Evolutionary conservation across 768 basidiomycete genomes (phyloP).

Genomic region (Mycena haematopus): DNA sequence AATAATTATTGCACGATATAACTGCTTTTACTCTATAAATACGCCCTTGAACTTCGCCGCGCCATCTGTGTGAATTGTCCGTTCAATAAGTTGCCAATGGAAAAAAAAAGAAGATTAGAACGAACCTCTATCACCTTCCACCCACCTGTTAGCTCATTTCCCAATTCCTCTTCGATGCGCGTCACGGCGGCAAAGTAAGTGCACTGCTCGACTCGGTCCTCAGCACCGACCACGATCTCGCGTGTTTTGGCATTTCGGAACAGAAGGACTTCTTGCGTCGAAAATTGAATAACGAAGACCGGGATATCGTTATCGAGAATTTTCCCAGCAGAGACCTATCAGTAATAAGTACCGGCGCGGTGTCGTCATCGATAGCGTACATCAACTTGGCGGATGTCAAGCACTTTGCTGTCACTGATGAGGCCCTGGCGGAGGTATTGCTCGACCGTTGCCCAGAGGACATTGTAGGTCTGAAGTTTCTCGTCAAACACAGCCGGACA

Average conservation of each 20-base stretch:
- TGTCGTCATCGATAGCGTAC: slow-evolving; percentile 46
- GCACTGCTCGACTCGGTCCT: slow-evolving; percentile 92
- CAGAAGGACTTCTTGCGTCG: slow-evolving; percentile 91
- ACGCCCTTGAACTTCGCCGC: slow-evolving; percentile 39
- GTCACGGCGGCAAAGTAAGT: slow-evolving; percentile 93
- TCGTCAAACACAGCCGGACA: neutral
- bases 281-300: slow-evolving; percentile 89
- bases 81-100: slow-evolving; percentile 37
- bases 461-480: slow-evolving; percentile 82
- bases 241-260: slow-evolving; percentile 90
- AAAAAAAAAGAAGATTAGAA: slow-evolving; percentile 26
- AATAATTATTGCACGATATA: slow-evolving; percentile 21
- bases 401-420: slow-evolving; percentile 89
- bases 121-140: slow-evolving; percentile 97
- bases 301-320: slow-evolving; percentile 90
- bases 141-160: slow-evolving; percentile 93
- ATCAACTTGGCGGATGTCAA: slow-evolving; percentile 98
- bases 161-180: slow-evolving; percentile 84
- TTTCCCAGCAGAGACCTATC: slow-evolving; percentile 82
- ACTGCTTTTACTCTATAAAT: slow-evolving; percentile 34
- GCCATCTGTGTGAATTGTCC: slow-evolving; percentile 33
- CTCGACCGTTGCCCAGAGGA: slow-evolving; percentile 98
- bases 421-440: slow-evolving; percentile 91
- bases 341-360: neutral
- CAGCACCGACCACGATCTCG: slow-evolving; percentile 88